These are phyloP conservation scores for Lomentospora prolificans DNA, from an alignment of 2,329 filamentous ascomycete genomes.

Conservation along the genomic window DNA sequence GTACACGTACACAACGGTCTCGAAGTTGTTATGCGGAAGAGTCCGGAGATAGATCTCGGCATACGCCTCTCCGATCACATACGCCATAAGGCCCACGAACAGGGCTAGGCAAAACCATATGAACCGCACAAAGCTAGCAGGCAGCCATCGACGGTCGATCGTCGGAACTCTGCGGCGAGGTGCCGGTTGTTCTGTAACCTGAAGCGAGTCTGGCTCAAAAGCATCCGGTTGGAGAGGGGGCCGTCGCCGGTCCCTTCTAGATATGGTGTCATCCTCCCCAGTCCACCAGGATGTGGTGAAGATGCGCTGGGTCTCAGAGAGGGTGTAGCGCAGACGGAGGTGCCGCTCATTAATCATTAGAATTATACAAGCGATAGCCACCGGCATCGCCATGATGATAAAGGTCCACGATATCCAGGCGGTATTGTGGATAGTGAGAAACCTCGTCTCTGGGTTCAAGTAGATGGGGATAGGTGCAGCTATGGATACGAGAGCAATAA, in stretches of 20 bases:
- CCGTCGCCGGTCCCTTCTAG: constrained; percentile 31
- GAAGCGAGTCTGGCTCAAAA: constrained; percentile 11
- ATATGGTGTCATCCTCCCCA: constrained; percentile 41
- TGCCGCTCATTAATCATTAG: constrained; percentile 55
- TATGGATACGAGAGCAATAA: constrained; percentile 52
- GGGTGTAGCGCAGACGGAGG: constrained; percentile 46
- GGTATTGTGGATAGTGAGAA: constrained; percentile 52
- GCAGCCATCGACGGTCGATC: constrained; percentile 46
- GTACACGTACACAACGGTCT: constrained; percentile 61
- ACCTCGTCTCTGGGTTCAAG: constrained; percentile 39
- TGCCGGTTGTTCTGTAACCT: constrained; percentile 12
- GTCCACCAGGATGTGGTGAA: constrained; percentile 59
- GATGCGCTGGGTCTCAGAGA: constrained; percentile 58
- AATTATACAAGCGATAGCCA: constrained; percentile 55
- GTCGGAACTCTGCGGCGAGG: constrained; percentile 18
- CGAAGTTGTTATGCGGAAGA: constrained; percentile 54
- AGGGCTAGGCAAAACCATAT: constrained; percentile 60
- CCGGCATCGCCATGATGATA: constrained; percentile 58
- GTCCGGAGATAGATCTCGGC: constrained; percentile 60
- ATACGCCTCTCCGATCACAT: constrained; percentile 59
- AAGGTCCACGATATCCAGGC: constrained; percentile 63
- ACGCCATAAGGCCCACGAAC: constrained; percentile 52
- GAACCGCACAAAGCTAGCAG: constrained; percentile 58
- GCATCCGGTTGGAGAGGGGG: constrained; percentile 14
- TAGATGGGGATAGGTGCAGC: constrained; percentile 51